Percentiles rank a stretch among this genome's conserved stretches.
Evolutionary conservation across 108 stramenopile species (phyloP).

Genomic region (Skeletonema potamos): DNA sequence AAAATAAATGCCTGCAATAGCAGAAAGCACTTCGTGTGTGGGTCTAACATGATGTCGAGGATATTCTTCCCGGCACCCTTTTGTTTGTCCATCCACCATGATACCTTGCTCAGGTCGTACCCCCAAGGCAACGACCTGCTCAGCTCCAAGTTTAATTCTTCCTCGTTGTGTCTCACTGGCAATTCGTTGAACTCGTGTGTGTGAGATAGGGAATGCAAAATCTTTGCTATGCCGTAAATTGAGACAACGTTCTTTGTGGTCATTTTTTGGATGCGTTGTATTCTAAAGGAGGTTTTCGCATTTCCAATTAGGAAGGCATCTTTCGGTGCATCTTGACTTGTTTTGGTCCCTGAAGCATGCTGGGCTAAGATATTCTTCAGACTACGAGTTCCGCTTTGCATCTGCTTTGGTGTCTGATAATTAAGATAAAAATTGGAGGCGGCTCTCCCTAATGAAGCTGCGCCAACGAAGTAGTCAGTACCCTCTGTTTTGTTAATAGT

Average conservation of each 20-base stretch:
- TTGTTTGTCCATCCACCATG: constrained; percentile 33
- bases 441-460: constrained; percentile 81
- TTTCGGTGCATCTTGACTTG: constrained; percentile 2
- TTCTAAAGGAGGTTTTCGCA: constrained; percentile 2
- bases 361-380: constrained; percentile 41
- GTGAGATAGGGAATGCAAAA: constrained; percentile 67
- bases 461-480: constrained; percentile 28
- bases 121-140: constrained; percentile 86
- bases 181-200: constrained; percentile 96
- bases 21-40: constrained; percentile 94
- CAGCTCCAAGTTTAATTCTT: constrained; percentile 90
- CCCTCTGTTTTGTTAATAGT: constrained; percentile 44
- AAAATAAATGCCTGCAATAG: constrained; percentile 91
- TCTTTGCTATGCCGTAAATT: constrained; percentile 55
- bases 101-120: constrained; percentile 52
- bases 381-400: constrained; percentile 63
- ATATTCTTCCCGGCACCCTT: constrained; percentile 31
- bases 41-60: constrained; percentile 74
- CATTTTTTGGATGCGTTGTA: constrained; percentile 7
- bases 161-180: constrained; percentile 99
- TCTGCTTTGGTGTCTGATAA: constrained; percentile 79
- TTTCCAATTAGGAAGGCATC: constrained; percentile 13
- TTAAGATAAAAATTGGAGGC: constrained; percentile 93
- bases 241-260: constrained; percentile 7
- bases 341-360: constrained; percentile 10